These are phyloP conservation scores for Paraconiothyrium sp. DNA, from an alignment of 2,329 filamentous ascomycete genomes.

Conservation along the genomic window DNA sequence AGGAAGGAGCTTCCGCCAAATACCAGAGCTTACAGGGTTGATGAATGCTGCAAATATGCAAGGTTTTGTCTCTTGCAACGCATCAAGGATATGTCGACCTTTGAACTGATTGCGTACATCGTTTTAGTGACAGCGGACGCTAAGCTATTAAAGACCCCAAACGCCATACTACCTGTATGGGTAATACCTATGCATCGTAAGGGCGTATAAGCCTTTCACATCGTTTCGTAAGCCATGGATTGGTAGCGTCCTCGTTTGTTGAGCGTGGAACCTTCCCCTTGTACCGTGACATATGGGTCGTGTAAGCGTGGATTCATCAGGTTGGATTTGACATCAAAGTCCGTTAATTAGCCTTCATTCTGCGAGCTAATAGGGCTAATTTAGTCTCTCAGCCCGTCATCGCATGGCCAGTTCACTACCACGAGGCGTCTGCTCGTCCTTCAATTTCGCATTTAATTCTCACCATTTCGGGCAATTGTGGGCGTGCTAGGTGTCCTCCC, in stretches of 20 bases:
- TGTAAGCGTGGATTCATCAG: constrained; percentile 44
- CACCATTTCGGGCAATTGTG: constrained; percentile 10
- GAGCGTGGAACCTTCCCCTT: constrained; percentile 12
- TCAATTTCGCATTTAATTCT: constrained; percentile 13
- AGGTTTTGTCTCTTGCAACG: background rate
- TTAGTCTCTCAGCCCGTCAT: constrained; percentile 23
- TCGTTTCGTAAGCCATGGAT: constrained; percentile 31
- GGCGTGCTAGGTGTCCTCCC: constrained; percentile 11
- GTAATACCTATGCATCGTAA: background rate
- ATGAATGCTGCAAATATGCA: background rate
- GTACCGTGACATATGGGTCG: constrained; percentile 24
- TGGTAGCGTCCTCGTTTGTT: constrained; percentile 4
- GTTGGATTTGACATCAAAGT: constrained; percentile 20
- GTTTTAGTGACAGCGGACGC: constrained; percentile 17
- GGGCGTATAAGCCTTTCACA: constrained; percentile 28
- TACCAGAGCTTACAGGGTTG: background rate
- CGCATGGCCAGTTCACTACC: constrained; percentile 3
- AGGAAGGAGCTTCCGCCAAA: no score
- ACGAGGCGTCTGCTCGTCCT: constrained; percentile 4
- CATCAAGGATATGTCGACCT: background rate
- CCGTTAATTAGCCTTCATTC: constrained; percentile 36
- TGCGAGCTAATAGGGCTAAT: constrained; percentile 28
- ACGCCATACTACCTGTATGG: constrained; percentile 8
- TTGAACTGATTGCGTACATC: background rate
- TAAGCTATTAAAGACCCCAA: constrained; percentile 24